These are phyloP conservation scores for Cryomyces minteri DNA, from an alignment of 495 filamentous ascomycete species.

Conservation along the genomic window DNA sequence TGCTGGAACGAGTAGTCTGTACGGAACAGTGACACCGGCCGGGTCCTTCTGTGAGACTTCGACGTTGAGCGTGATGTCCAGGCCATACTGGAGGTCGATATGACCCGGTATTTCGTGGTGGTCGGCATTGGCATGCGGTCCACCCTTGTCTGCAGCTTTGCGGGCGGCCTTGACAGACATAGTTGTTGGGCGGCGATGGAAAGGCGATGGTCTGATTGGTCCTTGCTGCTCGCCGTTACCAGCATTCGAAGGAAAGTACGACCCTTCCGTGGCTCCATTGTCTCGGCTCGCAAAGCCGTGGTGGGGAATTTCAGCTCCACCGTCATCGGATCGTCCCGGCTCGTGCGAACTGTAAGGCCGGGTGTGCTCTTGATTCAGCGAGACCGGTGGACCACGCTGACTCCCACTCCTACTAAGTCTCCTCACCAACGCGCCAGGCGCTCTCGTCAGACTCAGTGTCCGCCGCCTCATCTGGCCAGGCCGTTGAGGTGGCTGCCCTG, in stretches of 20 bases:
- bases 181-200: conserved; percentile 58
- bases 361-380: no score
- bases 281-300: background rate
- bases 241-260: background rate
- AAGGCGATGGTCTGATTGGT: conserved; percentile 27
- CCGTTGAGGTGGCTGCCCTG: background rate
- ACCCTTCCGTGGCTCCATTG: no score
- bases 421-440: background rate
- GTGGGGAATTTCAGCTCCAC: background rate
- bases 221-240: background rate
- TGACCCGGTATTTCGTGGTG: conserved; percentile 8
- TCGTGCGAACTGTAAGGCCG: background rate
- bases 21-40: conserved; percentile 71
- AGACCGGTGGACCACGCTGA: background rate
- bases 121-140: conserved; percentile 2
- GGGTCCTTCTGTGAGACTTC: conserved; percentile 76
- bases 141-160: conserved; percentile 15
- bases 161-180: conserved; percentile 38
- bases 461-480: background rate
- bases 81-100: conserved; percentile 54
- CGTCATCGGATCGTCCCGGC: background rate
- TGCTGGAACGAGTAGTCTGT: conserved; percentile 68
- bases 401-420: background rate
- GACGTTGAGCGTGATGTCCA: conserved; percentile 72
- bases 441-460: background rate